Conservation (phyloP, 179 eudicot species). For the Heliamphora pulchella region DNA sequence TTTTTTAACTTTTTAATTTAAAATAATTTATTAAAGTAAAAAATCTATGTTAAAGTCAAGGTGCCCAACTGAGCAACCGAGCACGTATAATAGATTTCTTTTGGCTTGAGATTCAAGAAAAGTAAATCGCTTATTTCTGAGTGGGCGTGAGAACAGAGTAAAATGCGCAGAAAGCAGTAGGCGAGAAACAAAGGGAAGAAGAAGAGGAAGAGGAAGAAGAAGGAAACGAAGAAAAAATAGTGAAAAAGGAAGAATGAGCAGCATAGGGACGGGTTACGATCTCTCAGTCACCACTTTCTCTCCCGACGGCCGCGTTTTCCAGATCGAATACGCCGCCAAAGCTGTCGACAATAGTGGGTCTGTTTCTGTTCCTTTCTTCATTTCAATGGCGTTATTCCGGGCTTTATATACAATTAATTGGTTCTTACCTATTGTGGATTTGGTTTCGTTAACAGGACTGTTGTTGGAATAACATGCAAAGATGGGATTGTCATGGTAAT, state of each 20-base stretch:
- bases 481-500: constrained; percentile 81
- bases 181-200: not conserved
- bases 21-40: too few species aligned
- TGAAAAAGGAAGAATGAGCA: constrained; percentile 45
- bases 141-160: too few species aligned
- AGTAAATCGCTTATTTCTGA: too few species aligned
- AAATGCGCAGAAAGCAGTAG: too few species aligned
- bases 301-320: constrained; percentile 93
- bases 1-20: too few species aligned
- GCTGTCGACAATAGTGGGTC: constrained; percentile 90
- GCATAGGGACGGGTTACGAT: constrained; percentile 92
- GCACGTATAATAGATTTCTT: too few species aligned
- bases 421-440: not conserved
- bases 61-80: too few species aligned
- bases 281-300: constrained; percentile 91
- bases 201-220: not conserved
- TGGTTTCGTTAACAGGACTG: constrained; percentile 40
- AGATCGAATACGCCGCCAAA: constrained; percentile 88
- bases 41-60: too few species aligned
- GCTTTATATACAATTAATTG: too few species aligned
- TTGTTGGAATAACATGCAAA: constrained; percentile 78
- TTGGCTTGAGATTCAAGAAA: too few species aligned
- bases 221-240: not conserved
- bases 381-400: too few species aligned
- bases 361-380: too few species aligned